These are phyloP conservation scores for Phytophthora pluvialis DNA, from an alignment of 352 stramenopile species.

Conservation along the genomic window DNA sequence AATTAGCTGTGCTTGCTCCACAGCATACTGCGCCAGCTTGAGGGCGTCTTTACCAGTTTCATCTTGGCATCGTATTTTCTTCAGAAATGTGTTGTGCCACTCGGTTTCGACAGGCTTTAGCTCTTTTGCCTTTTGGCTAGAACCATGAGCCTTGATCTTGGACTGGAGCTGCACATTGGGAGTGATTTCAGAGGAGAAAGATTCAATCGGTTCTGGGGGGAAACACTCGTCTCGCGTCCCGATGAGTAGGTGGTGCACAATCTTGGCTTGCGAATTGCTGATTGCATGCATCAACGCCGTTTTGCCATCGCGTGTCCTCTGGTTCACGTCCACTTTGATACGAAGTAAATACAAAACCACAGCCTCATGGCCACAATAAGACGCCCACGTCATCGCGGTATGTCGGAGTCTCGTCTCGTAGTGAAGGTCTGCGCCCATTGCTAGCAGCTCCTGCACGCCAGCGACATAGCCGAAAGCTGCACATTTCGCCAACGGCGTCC, in stretches of 20 bases:
- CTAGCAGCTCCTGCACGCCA: conserved; percentile 48
- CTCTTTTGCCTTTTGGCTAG: conserved; percentile 2
- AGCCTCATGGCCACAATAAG: conserved; percentile 73
- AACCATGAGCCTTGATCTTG: conserved; percentile 1
- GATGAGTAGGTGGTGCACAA: conserved; percentile 65
- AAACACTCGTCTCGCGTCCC: conserved; percentile 51
- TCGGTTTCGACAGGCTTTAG: conserved; percentile 31
- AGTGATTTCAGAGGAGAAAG: conserved; percentile 25
- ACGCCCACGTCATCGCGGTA: conserved; percentile 78
- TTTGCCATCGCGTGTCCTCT: conserved; percentile 62
- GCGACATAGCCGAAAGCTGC: conserved; percentile 53
- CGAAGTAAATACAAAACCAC: conserved; percentile 63
- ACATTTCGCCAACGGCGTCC: conserved; percentile 76
- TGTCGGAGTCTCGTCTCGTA: conserved; percentile 67
- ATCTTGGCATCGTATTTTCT: conserved; percentile 45
- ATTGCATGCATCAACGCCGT: conserved; percentile 75
- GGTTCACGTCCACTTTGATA: conserved; percentile 36
- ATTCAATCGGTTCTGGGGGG: conserved; percentile 30
- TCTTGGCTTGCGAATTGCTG: conserved; percentile 53
- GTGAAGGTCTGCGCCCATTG: conserved; percentile 47
- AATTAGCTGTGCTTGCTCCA: conserved; percentile 24
- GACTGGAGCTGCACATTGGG: background rate
- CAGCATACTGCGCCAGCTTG: conserved; percentile 31
- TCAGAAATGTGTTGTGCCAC: conserved; percentile 67
- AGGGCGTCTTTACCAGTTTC: conserved; percentile 41